Percentiles rank a stretch among this genome's conserved stretches.
Conservation (phyloP, 2,329 filamentous ascomycete species). For the Ophiostoma sp. region DNA sequence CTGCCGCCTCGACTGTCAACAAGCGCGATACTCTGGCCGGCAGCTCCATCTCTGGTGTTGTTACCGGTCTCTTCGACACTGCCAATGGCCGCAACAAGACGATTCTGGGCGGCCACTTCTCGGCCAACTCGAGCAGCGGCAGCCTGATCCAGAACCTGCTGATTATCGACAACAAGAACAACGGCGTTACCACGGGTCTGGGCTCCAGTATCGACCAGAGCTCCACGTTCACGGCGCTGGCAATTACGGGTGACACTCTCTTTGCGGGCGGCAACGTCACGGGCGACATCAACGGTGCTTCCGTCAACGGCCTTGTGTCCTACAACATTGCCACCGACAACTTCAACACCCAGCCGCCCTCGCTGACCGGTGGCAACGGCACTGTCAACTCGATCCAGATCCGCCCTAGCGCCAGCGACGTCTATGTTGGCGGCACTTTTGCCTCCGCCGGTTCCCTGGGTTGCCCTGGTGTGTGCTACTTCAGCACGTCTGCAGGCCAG, state of each 20-base stretch:
- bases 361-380: constrained; percentile 67
- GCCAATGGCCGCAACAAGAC: constrained; percentile 72
- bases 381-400: constrained; percentile 75
- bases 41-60: constrained; percentile 63
- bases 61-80: constrained; percentile 74
- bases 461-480: constrained; percentile 81
- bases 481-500: constrained; percentile 66
- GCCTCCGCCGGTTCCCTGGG: constrained; percentile 77
- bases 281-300: constrained; percentile 64
- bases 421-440: constrained; percentile 88
- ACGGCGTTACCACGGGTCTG: constrained; percentile 68
- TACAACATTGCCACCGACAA: constrained; percentile 70
- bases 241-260: constrained; percentile 64
- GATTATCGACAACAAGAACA: constrained; percentile 75
- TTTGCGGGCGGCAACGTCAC: constrained; percentile 81
- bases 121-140: constrained; percentile 66
- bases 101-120: constrained; percentile 84
- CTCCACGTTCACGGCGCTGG: constrained; percentile 74
- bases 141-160: constrained; percentile 75
- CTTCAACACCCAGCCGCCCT: constrained; percentile 72
- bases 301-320: constrained; percentile 71
- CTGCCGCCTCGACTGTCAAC: constrained; percentile 37
- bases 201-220: constrained; percentile 64
- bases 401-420: constrained; percentile 67
- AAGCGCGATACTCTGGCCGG: constrained; percentile 49